Conservation (phyloP, 306 rosid genomes). For the Begonia fuchsioides region DNA sequence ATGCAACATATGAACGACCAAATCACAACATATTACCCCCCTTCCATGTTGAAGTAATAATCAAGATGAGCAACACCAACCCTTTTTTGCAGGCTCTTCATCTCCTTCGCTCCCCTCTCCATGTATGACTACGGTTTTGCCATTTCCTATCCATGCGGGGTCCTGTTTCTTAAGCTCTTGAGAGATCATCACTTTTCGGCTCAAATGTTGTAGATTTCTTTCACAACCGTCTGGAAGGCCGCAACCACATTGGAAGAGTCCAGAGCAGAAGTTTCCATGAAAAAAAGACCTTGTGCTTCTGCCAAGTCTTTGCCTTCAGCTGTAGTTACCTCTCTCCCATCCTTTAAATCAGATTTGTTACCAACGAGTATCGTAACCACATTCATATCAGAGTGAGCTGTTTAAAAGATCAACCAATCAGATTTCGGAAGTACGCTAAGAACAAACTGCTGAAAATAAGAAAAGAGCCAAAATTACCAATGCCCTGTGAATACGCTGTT, state of each 20-base stretch:
- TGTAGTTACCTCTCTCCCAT: slow-evolving; percentile 88
- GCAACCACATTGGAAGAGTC: slow-evolving; percentile 82
- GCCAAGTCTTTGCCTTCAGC: slow-evolving; percentile 85
- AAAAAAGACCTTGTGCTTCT: slow-evolving; percentile 87
- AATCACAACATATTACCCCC: slow-evolving; percentile 1
- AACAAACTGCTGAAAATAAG: not conserved
- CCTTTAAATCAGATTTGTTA: slow-evolving; percentile 89
- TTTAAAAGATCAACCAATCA: slow-evolving; percentile 38
- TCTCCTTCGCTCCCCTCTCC: slow-evolving; percentile 34
- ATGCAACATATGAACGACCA: slow-evolving; percentile 12
- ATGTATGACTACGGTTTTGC: slow-evolving; percentile 64
- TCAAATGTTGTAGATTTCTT: slow-evolving; percentile 84
- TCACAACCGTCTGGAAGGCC: slow-evolving; percentile 87
- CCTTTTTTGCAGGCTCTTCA: slow-evolving; percentile 27
- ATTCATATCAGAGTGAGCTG: slow-evolving; percentile 99
- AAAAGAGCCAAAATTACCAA: not conserved
- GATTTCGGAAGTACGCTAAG: slow-evolving; percentile 20
- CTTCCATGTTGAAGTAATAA: not conserved
- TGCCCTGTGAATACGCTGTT: too few species aligned
- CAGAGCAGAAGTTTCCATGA: slow-evolving; percentile 95
- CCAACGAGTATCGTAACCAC: slow-evolving; percentile 91
- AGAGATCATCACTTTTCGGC: slow-evolving; percentile 86
- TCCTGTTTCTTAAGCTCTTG: slow-evolving; percentile 69
- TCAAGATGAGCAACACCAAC: slow-evolving; percentile 73
- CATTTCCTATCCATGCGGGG: slow-evolving; percentile 37